phyloP scores from a whole-genome alignment of 2,329 filamentous ascomycete genomes.

The Monascus ruber region DNA sequence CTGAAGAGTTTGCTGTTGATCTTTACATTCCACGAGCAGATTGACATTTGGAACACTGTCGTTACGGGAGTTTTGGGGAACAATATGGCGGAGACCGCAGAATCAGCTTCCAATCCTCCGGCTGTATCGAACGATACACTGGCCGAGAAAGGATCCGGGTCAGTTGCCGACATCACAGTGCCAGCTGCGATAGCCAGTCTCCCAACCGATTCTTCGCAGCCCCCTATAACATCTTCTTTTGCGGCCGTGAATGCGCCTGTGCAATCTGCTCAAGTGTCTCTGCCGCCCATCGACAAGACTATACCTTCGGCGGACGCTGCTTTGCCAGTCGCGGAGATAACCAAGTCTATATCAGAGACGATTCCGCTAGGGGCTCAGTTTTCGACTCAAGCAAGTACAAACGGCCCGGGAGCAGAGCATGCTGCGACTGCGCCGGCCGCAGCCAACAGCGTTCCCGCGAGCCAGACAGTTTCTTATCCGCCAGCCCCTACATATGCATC shows the following conservation, averaged over 20 bases:
- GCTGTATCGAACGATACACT: constrained; percentile 1
- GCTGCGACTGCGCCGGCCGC: neutral
- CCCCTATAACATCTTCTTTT: constrained; percentile 12
- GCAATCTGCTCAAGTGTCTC: constrained; percentile 7
- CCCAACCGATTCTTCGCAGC: constrained; percentile 9
- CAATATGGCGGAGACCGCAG: constrained; percentile 12
- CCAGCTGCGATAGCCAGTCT: constrained; percentile 4
- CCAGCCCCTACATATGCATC: neutral
- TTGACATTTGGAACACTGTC: neutral
- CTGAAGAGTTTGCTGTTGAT: neutral
- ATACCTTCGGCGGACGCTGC: constrained; percentile 12
- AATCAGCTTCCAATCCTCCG: constrained; percentile 2
- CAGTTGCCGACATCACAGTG: too few species aligned
- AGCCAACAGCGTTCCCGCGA: neutral
- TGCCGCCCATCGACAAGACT: constrained; percentile 13
- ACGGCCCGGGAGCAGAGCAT: neutral
- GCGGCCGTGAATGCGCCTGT: constrained; percentile 13
- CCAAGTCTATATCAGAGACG: constrained; percentile 14
- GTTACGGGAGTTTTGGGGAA: neutral
- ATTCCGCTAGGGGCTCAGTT: constrained; percentile 19
- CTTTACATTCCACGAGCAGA: neutral
- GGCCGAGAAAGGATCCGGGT: neutral
- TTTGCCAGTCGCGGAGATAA: constrained; percentile 16
- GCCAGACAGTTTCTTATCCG: neutral
- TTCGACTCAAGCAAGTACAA: constrained; percentile 14